Evolutionary conservation across 2,329 filamentous ascomycete genomes (phyloP), one percentile per base, ranked within the genome.

Genomic region (Monosporascus sp.): DNA sequence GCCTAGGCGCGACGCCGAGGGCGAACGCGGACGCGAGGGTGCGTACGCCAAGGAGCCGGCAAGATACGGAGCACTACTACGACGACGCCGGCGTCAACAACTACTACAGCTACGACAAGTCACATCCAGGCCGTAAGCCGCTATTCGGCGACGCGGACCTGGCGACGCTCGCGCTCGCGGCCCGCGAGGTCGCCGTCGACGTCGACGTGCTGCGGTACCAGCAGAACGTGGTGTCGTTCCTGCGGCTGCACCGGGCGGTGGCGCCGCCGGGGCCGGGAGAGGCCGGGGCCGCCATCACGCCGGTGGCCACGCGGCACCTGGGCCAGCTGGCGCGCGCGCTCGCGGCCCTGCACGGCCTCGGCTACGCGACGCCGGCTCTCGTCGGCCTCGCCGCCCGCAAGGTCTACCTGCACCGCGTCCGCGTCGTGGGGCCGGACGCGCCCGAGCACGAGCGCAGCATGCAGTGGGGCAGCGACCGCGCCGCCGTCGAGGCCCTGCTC

Each of bases 181-280:
- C 81, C 51, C 73, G 78, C 2, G 66, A 77, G 3, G 83, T 88
- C 15, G 80, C 77, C 41, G 75, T 91, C 25, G 88, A 85, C 54
- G 80, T 92, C 20, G 91, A 97, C 60, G 82, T 97, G 2, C 77
- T 83, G 54, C 84, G 89, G 44, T 97, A 97, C 69, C 80, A 93
- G 54, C 87, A 93, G 76, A 93, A 97, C 70, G 83, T 97, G 38
- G 76, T 93, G 49, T 83, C 91, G 3, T 97, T 96, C 67, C 78
- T 97, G 60, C 86, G 94, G 27, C 81, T 95, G 68, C 92, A 96
- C 70, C 87, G 93, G 50, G 92, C 90, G 48, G 88, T 97, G 25
- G 82, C 58, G 1, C 81, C 18, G 83, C 87, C 43, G 15, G 43
- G 67, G 92, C 96, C 70, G 86, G 93, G 50, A 92, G 89, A 47